Conservation (phyloP, 2,329 filamentous ascomycete genomes). For the Botrytis squamosa region DNA sequence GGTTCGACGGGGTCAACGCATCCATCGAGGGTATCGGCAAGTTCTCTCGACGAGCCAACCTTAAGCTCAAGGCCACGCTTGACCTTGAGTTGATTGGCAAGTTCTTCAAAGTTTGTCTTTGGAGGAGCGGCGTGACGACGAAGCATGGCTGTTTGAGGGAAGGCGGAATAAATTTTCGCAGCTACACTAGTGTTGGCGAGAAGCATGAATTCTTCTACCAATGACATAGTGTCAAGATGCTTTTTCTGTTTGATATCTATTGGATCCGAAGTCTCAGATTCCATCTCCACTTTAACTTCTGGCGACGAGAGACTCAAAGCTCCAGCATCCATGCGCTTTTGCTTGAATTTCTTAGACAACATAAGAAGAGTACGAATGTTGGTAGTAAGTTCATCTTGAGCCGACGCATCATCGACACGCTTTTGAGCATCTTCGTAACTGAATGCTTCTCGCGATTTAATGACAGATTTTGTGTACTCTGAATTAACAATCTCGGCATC, state of each 20-base stretch:
- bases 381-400: slow-evolving; percentile 83
- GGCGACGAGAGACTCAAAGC: slow-evolving; percentile 95
- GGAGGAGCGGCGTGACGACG: slow-evolving; percentile 90
- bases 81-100: slow-evolving; percentile 84
- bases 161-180: slow-evolving; percentile 82
- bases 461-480: slow-evolving; percentile 97
- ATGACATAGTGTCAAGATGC: slow-evolving; percentile 90
- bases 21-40: slow-evolving; percentile 85
- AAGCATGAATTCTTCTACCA: slow-evolving; percentile 99
- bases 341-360: slow-evolving; percentile 88
- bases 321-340: slow-evolving; percentile 95
- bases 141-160: slow-evolving; percentile 92
- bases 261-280: slow-evolving; percentile 93
- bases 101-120: slow-evolving; percentile 94
- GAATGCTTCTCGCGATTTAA: slow-evolving; percentile 93
- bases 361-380: slow-evolving; percentile 84
- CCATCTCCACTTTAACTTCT: slow-evolving; percentile 92
- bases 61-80: slow-evolving; percentile 79
- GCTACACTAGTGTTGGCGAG: slow-evolving; percentile 96
- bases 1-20: slow-evolving; percentile 79
- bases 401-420: slow-evolving; percentile 83
- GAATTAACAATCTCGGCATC: slow-evolving; percentile 81
- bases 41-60: slow-evolving; percentile 84
- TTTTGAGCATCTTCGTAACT: slow-evolving; percentile 96
- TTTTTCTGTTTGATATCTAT: slow-evolving; percentile 96